phyloP scores from a whole-genome alignment of 2,329 filamentous ascomycete genomes.

The Zymoseptoria pseudotritici region DNA sequence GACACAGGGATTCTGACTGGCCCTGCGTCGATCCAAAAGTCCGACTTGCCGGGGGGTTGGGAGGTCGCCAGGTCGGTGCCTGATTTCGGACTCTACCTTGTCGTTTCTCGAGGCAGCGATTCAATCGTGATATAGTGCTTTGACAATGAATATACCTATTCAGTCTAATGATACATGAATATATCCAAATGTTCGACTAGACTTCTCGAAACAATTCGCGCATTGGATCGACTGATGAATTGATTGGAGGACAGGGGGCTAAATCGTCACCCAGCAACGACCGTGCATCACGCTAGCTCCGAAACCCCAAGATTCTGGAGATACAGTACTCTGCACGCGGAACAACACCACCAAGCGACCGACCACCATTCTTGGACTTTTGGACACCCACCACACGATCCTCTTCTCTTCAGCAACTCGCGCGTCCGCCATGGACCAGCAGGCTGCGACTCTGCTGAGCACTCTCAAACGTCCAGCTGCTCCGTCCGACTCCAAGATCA shows the following conservation, averaged over 20 bases:
- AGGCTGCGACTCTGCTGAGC: conserved; percentile 47
- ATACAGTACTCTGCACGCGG: background rate
- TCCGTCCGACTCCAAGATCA: conserved; percentile 62
- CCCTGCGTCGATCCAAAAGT: background rate
- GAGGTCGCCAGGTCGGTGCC: background rate
- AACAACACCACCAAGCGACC: background rate
- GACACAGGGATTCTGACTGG: background rate
- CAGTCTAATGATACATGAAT: no score
- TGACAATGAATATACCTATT: no score
- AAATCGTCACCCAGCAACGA: background rate
- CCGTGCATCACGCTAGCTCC: background rate
- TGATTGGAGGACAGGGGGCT: background rate
- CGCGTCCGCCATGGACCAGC: conserved; percentile 45
- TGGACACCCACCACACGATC: background rate
- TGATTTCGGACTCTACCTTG: background rate
- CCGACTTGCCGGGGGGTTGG: background rate
- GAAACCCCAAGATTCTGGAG: background rate
- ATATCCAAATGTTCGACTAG: background rate
- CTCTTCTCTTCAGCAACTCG: background rate
- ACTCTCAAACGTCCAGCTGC: conserved; percentile 56
- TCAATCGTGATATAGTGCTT: no score
- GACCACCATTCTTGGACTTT: background rate
- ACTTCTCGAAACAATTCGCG: background rate
- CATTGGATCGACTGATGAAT: background rate
- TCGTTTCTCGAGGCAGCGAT: no score